Conservation (phyloP, 2,329 filamentous ascomycete species). For the Sclerotinia subarctica region DNA sequence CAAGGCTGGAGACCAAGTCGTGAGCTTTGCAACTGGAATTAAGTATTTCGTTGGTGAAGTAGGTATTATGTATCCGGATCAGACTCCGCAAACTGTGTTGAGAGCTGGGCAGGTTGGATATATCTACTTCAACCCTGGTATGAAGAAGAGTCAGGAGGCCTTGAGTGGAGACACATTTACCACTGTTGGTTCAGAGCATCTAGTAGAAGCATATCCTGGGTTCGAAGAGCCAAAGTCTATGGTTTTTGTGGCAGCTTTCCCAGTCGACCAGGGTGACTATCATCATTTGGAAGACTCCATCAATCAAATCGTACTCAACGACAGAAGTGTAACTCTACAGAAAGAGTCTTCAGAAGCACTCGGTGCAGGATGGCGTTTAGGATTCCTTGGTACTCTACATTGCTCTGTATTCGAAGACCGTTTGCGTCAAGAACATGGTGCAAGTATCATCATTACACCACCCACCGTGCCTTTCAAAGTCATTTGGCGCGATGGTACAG, state of each 20-base stretch:
- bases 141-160: slow-evolving; percentile 94
- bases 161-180: slow-evolving; percentile 97
- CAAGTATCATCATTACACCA: slow-evolving; percentile 93
- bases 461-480: slow-evolving; percentile 92
- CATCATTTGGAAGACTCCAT: slow-evolving; percentile 89
- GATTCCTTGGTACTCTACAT: slow-evolving; percentile 93
- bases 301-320: slow-evolving; percentile 87
- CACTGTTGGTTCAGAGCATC: slow-evolving; percentile 68
- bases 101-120: slow-evolving; percentile 95
- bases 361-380: slow-evolving; percentile 88
- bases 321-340: slow-evolving; percentile 87
- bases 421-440: slow-evolving; percentile 87
- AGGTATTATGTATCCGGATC: slow-evolving; percentile 90
- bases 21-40: slow-evolving; percentile 81
- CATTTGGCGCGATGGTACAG: slow-evolving; percentile 71
- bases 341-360: slow-evolving; percentile 94
- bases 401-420: slow-evolving; percentile 99
- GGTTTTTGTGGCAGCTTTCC: slow-evolving; percentile 97
- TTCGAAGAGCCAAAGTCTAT: slow-evolving; percentile 98
- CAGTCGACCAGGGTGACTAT: slow-evolving; percentile 86
- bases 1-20: slow-evolving; percentile 76
- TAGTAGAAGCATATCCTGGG: slow-evolving; percentile 78
- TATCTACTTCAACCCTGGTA: slow-evolving; percentile 94
- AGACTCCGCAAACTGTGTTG: slow-evolving; percentile 74
- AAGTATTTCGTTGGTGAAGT: slow-evolving; percentile 96